Evolutionary conservation across 2,329 filamentous ascomycete genomes (phyloP), one percentile per base, ranked within the genome.

Genomic region (Alternaria sp.): DNA sequence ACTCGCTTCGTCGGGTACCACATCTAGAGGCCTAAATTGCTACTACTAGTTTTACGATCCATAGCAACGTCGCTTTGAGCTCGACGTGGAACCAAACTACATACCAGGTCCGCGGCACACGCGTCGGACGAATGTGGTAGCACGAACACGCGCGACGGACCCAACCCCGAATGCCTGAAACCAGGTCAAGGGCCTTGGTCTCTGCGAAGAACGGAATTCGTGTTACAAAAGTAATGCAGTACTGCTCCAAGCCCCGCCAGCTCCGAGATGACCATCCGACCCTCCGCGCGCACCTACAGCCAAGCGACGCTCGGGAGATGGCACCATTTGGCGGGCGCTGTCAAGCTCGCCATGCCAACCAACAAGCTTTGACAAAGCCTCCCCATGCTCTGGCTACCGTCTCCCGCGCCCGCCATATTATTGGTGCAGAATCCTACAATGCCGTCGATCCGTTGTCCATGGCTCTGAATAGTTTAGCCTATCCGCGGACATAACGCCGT

Each of bases 201-300:
- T 21, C 41, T n/a, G 44, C 41, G 25, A 56, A 20, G 41, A 30
- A 41, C 25, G 28, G 21, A 14, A n/a, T 5, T 21, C 12, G 20
- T 12, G 20, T 18, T 20, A 23, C 43, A 23, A 30, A 28, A 51
- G 37, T 41, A 41, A 45, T 28, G 18, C 53, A 55, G 37, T 10
- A 44, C n/a, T 9, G 37, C 47, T 51, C 20, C 26, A 51, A 26
- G 47, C 47, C 26, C 30, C 14, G 18, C 20, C 47, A 11, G 30
- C 28, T 14, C 14, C 20, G 30, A 51, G 47, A 21, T 45, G 25
- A 45, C 28, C 55, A 28, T 62, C 60, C 60, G 60, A 62, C 41
- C 55, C 37, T 62, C 60, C 60, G 55, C 21, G n/a, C 47, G 41
- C 26, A 15, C 25, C 46, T 61, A 11, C 20, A 18, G 46, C 21